Base-by-base conservation (phyloP, 108 stramenopile genomes). In the Epipyxis sp. region DNA sequence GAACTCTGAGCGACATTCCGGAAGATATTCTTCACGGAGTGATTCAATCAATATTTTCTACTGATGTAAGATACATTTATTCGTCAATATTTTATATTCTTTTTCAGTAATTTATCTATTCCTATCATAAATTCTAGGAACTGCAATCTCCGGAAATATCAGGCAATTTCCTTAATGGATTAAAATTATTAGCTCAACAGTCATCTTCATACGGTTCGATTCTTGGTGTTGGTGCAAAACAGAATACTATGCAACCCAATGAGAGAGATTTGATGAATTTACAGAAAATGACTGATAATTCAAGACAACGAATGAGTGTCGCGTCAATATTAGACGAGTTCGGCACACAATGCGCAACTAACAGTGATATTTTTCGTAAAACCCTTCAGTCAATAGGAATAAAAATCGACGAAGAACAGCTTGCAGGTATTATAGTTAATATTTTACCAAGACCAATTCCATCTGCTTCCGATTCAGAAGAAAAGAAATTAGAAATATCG, bases 311-410 rank as follows among this genome's bases (percentile, higher is more conserved):
- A 6, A 25, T 65, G 20, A 50, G 46, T 25, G 3, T 74, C 46
- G 71, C 71, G 10, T 27, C 46, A 43, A 42, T 42, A 3, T 37
- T 74, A 6, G 46, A 57, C 6, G 71, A 74, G 20, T 32, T 35
- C 25, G 71, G 71, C 20, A 29, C 10, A 10, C n/a, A 74, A 37
- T 74, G 71, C 42, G 40, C 71, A 54, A 6, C 34, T 54, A 13
- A 3, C 42, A 29, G 41, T 10, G 71, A 74, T 39, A 74, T 6
- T 32, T 74, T 74, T 25, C 71, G 71, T 57, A 74, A 74, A 39
- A 32, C 32, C 42, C 71, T 74, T 3, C 13, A n/a, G 10, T 13
- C 10, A 13, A 13, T 32, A 42, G 25, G 32, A 6, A 27, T 74
- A 3, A 3, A 42, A 3, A 3, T 74, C 3, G 71, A 74, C 27